Evolutionary conservation across 176 grass and related monocot species (phyloP).

Genomic region (Thalia dealbata): DNA sequence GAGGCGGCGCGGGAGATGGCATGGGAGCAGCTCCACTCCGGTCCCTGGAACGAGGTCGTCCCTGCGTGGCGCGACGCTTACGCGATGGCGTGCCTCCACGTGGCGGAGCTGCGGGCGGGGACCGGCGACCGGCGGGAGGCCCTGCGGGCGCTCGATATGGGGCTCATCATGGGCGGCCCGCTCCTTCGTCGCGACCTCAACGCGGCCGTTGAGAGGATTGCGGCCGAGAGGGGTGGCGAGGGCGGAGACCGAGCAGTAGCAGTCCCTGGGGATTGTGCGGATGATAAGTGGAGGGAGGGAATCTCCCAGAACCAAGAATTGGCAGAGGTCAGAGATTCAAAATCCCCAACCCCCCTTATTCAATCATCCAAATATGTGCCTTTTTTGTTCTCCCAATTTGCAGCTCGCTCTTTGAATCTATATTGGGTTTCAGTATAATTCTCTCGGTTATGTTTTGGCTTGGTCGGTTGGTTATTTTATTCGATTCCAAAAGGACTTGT

Average conservation of each 20-base stretch:
- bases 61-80: constrained; percentile 68
- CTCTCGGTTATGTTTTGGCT: no score
- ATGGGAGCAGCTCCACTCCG: constrained; percentile 91
- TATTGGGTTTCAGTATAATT: neutral
- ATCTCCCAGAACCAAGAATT: constrained; percentile 33
- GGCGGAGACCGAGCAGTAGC: neutral
- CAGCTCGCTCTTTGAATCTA: neutral
- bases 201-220: constrained; percentile 33
- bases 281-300: constrained; percentile 45
- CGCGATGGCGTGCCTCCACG: constrained; percentile 78
- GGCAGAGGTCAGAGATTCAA: constrained; percentile 37
- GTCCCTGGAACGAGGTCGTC: constrained; percentile 55
- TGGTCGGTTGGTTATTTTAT: no score
- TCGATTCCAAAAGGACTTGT: neutral
- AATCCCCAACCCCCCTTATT: no score
- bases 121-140: constrained; percentile 37
- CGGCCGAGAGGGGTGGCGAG: neutral
- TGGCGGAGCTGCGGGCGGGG: constrained; percentile 38
- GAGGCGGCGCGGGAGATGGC: constrained; percentile 93
- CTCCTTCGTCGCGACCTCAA: constrained; percentile 69
- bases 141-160: constrained; percentile 78
- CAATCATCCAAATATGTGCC: no score
- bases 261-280: neutral
- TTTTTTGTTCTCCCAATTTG: neutral
- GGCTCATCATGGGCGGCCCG: constrained; percentile 78